A percentile compares a stretch with the other conserved stretches of the same genome.
These are phyloP conservation scores for Neltuma alba DNA, from an alignment of 306 rosid species.

Conservation along the genomic window DNA sequence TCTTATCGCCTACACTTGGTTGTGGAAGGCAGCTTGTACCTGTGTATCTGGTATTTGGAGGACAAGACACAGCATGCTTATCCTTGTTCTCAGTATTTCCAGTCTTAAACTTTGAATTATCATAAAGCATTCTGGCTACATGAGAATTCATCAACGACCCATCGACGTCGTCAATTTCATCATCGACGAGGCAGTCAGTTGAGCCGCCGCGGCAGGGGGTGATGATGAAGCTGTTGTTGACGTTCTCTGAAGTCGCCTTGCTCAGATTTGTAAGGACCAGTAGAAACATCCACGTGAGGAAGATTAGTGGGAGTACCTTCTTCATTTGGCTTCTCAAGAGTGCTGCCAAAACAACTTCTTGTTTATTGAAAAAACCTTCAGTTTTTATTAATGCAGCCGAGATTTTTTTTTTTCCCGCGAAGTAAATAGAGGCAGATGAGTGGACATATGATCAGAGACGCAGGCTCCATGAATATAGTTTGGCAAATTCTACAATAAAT, in stretches of 20 bases:
- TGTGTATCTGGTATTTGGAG: neutral
- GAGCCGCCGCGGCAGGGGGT: neutral
- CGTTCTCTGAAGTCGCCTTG: slow-evolving; percentile 1
- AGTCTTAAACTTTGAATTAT: neutral
- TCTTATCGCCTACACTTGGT: neutral
- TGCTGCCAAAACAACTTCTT: neutral
- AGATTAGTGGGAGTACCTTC: slow-evolving; percentile 1
- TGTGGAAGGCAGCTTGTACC: slow-evolving; percentile 24
- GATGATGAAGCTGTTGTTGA: slow-evolving; percentile 4
- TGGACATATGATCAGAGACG: neutral
- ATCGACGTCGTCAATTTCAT: slow-evolving; percentile 27
- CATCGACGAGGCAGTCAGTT: slow-evolving; percentile 34
- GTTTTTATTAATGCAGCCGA: neutral
- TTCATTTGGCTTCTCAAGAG: slow-evolving; percentile 20
- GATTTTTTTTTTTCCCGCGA: neutral
- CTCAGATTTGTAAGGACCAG: slow-evolving; percentile 20
- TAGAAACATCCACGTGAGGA: slow-evolving; percentile 9
- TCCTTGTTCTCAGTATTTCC: neutral
- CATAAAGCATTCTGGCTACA: slow-evolving; percentile 36
- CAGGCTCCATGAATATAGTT: neutral
- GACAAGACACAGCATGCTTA: slow-evolving; percentile 20
- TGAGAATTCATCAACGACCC: slow-evolving; percentile 37
- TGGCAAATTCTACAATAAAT: neutral
- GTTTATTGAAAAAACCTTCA: slow-evolving; percentile 18
- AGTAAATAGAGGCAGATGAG: neutral